Evolutionary conservation across 208 protist genomes (phyloP).

Genomic region (Crithidia mellificae): DNA sequence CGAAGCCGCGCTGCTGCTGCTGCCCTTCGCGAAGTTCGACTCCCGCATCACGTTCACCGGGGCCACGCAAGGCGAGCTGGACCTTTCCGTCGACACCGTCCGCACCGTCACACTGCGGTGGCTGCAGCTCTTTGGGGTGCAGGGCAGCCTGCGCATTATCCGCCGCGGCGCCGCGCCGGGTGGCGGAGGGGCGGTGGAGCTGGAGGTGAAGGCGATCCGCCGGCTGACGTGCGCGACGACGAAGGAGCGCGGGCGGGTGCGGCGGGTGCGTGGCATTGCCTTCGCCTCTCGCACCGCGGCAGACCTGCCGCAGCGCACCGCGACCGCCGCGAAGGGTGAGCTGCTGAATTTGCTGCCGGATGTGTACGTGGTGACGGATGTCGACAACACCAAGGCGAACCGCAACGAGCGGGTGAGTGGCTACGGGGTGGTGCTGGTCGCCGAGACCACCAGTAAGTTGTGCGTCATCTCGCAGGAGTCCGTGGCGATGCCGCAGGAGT

Average conservation of each 20-base stretch:
- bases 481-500: constrained; percentile 60
- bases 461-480: constrained; percentile 87
- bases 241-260: constrained; percentile 79
- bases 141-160: constrained; percentile 75
- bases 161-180: constrained; percentile 78
- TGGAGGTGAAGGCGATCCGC: constrained; percentile 77
- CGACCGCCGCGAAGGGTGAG: constrained; percentile 85
- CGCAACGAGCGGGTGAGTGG: constrained; percentile 62
- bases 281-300: constrained; percentile 85
- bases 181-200: constrained; percentile 87
- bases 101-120: constrained; percentile 90
- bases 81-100: constrained; percentile 88
- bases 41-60: constrained; percentile 85
- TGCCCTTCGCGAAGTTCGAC: constrained; percentile 92
- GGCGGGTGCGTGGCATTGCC: constrained; percentile 92
- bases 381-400: constrained; percentile 64
- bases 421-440: constrained; percentile 91
- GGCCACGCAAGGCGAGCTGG: constrained; percentile 80
- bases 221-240: constrained; percentile 68
- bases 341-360: constrained; percentile 91
- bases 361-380: constrained; percentile 93
- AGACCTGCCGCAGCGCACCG: constrained; percentile 86
- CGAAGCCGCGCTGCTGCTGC: constrained; percentile 83
- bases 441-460: constrained; percentile 89
- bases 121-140: constrained; percentile 89